Conservation (phyloP, 805 yeast genomes). For the Teunomyces lycoperdinae region DNA sequence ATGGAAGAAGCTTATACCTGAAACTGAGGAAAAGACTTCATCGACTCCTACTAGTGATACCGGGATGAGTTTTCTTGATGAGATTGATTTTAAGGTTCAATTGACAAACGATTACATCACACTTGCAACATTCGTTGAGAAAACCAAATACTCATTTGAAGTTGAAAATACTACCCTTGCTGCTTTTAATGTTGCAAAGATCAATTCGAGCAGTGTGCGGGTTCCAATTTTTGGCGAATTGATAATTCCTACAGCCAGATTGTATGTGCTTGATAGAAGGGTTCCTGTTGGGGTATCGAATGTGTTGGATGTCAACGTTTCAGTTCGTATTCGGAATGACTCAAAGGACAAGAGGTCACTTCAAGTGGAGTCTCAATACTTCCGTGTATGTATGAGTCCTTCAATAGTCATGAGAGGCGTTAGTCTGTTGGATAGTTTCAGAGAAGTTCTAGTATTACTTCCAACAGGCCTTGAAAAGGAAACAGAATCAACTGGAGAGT, state of each 20-base stretch:
- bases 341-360: slow-evolving; percentile 38
- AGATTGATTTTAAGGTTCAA: slow-evolving; percentile 20
- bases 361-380: slow-evolving; percentile 57
- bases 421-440: slow-evolving; percentile 27
- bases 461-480: neutral
- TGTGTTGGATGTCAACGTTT: slow-evolving; percentile 43
- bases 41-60: neutral
- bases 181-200: slow-evolving; percentile 21
- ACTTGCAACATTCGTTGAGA: slow-evolving; percentile 29
- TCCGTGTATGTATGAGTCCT: slow-evolving; percentile 58
- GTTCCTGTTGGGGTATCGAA: slow-evolving; percentile 42
- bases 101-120: slow-evolving; percentile 35
- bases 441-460: neutral
- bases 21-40: neutral
- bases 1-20: slow-evolving; percentile 6
- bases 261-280: slow-evolving; percentile 39
- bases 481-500: neutral
- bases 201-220: slow-evolving; percentile 1
- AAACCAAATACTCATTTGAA: slow-evolving; percentile 33
- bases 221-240: slow-evolving; percentile 40
- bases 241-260: slow-evolving; percentile 38
- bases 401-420: slow-evolving; percentile 41
- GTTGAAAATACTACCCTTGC: slow-evolving; percentile 27
- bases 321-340: slow-evolving; percentile 42
- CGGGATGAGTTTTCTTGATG: neutral